Evolutionary conservation across 768 basidiomycete genomes (phyloP), one percentile per base, ranked within the genome.

Genomic region (Leccinum pellstonianum): DNA sequence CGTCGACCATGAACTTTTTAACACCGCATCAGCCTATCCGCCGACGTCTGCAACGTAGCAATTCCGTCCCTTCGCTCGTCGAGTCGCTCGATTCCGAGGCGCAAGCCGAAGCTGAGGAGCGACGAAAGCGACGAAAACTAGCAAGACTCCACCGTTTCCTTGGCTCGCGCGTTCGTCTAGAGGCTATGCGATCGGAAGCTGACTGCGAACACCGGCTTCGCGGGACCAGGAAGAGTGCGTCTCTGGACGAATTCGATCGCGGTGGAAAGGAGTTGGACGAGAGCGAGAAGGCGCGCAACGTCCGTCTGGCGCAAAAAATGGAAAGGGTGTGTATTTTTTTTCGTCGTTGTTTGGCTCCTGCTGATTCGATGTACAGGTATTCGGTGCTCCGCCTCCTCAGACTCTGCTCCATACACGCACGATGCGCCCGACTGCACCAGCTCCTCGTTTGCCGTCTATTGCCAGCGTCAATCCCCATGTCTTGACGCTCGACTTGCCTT

Each of bases 131-230:
- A 54, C 88, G 90, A 64, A 86, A 86, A 64, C 77, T 94, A 48
- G 88, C 88, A 4, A 93, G 86, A 71, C 80, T 94, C 5, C 90
- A 93, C 73, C 88, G 92, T 50, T 93, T 88, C 75, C 80, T 93
- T 35, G 92, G 91, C 17, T 91, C 89, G 19, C 83, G 84, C 35
- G 87, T 94, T 29, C 91, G 92, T 8, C 71, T 81, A 15, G 82
- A 84, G 63, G 82, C 91, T 37, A 85, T 90, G 12, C 69, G 52
- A 61, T 62, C 14, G 68, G 70, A 76, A 15, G 71, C 70, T 11
- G 57, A 56, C 5, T 61, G 69, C 46, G 80, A 77, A 43, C 69
- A 70, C 23, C 81, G 83, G 81, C 67, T 81, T 47, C 77, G 79
- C 52, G 76, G 81, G 37, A 74, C 84, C 56, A 77, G 83, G 54